Evolutionary conservation across 352 stramenopile genomes (phyloP), one percentile per base, ranked within the genome.

Genomic region (Phytophthora pseudosyringae): DNA sequence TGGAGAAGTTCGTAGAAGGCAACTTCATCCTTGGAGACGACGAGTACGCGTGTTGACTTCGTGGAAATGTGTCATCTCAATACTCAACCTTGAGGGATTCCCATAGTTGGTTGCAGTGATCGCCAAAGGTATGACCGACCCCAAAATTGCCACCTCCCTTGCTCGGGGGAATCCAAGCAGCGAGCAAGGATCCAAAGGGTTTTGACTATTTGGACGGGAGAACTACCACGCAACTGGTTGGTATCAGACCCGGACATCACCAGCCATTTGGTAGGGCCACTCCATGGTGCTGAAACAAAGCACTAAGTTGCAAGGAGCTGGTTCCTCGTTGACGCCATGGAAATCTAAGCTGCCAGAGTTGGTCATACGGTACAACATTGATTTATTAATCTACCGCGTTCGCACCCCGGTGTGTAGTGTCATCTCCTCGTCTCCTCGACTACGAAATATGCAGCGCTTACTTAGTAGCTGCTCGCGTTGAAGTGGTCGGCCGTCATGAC

Each of bases 401-500:
- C 48, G 28, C 18, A 61, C 12, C 11, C 38, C 38, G 21, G 50
- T 48, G 10, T 39, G 44, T 29, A 56, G 40, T 31, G 21, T 36
- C 48, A 52, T 59, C 46, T 46, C 21, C 45, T 56, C 13, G 16
- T 62, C 40, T 11, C 21, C 1, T 21, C 21, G 13, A 39, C 39
- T 58, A 41, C 31, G 11, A 52, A 38, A 32, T 43, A 49, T 45
- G 29, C 32, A 6, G 10, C 8, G 47, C 45, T 16, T 38, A n/a
- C 51, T 60, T 61, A 71, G 45, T 71, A 71, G 28, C 61, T 50
- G 44, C 8, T 43, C 12, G 61, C 52, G 49, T 64, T 56, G 41
- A 70, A 67, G 41, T 71, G 61, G 45, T 69, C 61, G 25, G 61
- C 67, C 8, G 54, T 58, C 58, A 69, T 70, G n/a, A 69, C 48